Evolutionary conservation across 176 grass and related monocot genomes (phyloP), one percentile per base, ranked within the genome.

Genomic region (Stipa capillata): DNA sequence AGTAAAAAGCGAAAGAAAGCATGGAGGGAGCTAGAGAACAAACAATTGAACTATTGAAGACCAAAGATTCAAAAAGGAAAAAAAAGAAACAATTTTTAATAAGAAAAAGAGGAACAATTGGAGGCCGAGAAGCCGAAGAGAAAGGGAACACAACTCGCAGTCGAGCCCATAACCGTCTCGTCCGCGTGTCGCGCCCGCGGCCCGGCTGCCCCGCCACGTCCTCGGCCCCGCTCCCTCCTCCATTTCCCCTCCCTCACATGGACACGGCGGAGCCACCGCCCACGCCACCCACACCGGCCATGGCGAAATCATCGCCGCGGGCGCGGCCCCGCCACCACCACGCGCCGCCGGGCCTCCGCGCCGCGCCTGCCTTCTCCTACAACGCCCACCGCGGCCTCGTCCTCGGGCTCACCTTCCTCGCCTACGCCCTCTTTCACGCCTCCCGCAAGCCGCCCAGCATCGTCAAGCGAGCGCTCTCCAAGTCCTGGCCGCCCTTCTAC

Each of bases 401-500:
- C 49, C 90, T 92, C 27, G 79, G 40, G 1, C 86, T 92, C 71
- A 92, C 90, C 83, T 92, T 92, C 75, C 23, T 92, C 83, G 83
- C 90, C 55, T 93, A 93, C 78, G 73, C 87, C 65, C 83, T 86
- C 59, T 93, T 85, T 81, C 91, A 93, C 84, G 91, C 84, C 60
- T 90, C 91, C 20, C 87, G 91, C 31, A 93, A 90, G 81, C 81
- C 87, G 4, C 80, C 87, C 57, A 93, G 91, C 87, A 90, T 93
- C 81, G 81, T 93, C 16, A 93, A 93, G 84, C 74, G 84, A 59
- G 84, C 84, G 70, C 84, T 93, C 77, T 74, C 87, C 15, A 34
- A 81, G 9, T 35, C 85, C 0, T 79, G 82, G 83, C 78, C 86
- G 27, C 79, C 82, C 24, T 88, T 78, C 75, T 15, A 76, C 29